phyloP scores from a whole-genome alignment of 257 asterid genomes.

The Nemophila menziesii region DNA sequence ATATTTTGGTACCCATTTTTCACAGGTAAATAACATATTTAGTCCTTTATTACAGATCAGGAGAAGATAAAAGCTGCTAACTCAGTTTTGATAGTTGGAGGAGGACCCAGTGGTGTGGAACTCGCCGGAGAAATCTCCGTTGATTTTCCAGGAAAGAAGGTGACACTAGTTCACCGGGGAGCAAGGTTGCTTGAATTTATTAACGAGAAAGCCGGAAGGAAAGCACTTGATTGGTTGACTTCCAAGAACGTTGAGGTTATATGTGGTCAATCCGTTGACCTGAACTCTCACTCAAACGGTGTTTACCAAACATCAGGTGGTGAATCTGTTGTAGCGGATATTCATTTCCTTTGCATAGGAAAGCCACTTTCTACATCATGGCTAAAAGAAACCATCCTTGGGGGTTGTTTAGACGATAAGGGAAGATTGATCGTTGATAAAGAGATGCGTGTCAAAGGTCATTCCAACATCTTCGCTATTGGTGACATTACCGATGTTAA shows the following conservation, averaged over 20 bases:
- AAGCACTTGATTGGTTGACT: slow-evolving; percentile 60
- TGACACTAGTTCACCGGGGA: slow-evolving; percentile 64
- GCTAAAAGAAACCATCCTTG: slow-evolving; percentile 44
- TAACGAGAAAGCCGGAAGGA: slow-evolving; percentile 48
- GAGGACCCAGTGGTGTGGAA: slow-evolving; percentile 91
- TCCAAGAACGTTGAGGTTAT: slow-evolving; percentile 68
- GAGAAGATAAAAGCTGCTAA: slow-evolving; percentile 56
- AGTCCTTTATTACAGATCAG: slow-evolving; percentile 32
- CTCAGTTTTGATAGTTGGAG: slow-evolving; percentile 66
- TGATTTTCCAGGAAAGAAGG: slow-evolving; percentile 78
- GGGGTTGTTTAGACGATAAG: slow-evolving; percentile 40
- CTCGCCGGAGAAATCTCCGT: slow-evolving; percentile 64
- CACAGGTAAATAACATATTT: too few species aligned
- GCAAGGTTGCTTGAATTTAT: slow-evolving; percentile 59
- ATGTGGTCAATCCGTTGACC: slow-evolving; percentile 48
- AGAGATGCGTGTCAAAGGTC: slow-evolving; percentile 56
- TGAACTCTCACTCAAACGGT: slow-evolving; percentile 34
- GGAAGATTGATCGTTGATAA: slow-evolving; percentile 61
- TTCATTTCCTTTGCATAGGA: slow-evolving; percentile 64
- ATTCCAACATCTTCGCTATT: slow-evolving; percentile 44
- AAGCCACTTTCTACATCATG: slow-evolving; percentile 50
- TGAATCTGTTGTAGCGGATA: slow-evolving; percentile 57
- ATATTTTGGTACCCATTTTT: not conserved
- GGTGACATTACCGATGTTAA: slow-evolving; percentile 73
- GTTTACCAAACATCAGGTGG: slow-evolving; percentile 53